phyloP scores from a whole-genome alignment of 1,284 basidiomycete genomes.

The Anthracocystis walkeri region DNA sequence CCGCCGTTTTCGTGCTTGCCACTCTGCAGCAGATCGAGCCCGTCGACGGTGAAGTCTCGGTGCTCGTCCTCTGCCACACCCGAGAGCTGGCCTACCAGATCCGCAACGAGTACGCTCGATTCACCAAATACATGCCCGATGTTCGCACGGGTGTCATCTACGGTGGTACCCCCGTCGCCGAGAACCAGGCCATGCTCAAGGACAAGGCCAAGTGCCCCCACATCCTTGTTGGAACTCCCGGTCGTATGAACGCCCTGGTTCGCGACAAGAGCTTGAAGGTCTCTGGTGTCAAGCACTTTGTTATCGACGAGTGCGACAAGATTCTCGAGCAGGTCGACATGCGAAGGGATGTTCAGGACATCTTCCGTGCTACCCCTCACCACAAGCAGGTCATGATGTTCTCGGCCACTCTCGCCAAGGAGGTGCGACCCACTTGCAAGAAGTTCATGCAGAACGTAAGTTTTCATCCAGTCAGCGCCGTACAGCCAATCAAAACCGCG shows the following conservation, averaged over 20 bases:
- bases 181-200: conserved; percentile 92
- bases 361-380: conserved; percentile 98
- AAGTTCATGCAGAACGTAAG: conserved; percentile 99
- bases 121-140: conserved; percentile 99
- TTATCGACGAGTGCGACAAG: conserved; percentile 99
- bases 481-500: neutral
- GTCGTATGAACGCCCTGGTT: conserved; percentile 71
- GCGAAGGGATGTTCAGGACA: conserved; percentile 99
- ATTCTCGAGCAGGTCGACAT: conserved; percentile 99
- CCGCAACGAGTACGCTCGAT: conserved; percentile 98
- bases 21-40: conserved; percentile 98
- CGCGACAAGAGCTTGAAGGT: conserved; percentile 68
- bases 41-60: conserved; percentile 96
- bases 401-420: conserved; percentile 96
- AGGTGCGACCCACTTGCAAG: conserved; percentile 96
- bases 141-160: conserved; percentile 98
- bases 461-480: conserved; percentile 42
- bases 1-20: conserved; percentile 97
- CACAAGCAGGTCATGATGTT: conserved; percentile 99
- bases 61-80: conserved; percentile 98
- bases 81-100: conserved; percentile 99
- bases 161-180: conserved; percentile 93
- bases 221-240: conserved; percentile 97
- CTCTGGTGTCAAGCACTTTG: conserved; percentile 80
- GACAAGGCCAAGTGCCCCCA: conserved; percentile 98